phyloP scores from a whole-genome alignment of 495 filamentous ascomycete species.

The Alectoria sarmentosa region DNA sequence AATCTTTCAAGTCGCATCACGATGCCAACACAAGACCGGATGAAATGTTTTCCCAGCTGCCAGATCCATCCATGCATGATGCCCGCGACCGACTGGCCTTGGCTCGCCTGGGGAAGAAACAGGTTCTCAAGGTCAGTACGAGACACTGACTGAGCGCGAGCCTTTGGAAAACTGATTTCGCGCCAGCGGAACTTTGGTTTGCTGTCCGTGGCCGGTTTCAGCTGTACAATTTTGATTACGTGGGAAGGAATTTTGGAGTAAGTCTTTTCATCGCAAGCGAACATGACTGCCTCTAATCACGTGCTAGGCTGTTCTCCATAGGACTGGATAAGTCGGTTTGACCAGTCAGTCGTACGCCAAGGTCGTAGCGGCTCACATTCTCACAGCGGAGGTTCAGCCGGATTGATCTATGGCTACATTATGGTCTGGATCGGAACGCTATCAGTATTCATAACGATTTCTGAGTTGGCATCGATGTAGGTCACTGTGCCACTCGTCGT shows the following conservation, averaged over 20 bases:
- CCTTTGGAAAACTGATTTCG: too few relatives aligned
- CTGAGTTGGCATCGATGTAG: neutral
- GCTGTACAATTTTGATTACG: neutral
- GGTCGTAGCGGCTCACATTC: too few relatives aligned
- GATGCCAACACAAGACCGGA: too few relatives aligned
- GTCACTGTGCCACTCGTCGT: neutral
- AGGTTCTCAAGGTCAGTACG: neutral
- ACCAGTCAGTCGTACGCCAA: too few relatives aligned
- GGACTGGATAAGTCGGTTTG: neutral
- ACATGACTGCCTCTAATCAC: too few relatives aligned
- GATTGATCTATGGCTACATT: conserved; percentile 44
- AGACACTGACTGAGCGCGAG: neutral
- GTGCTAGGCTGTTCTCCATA: neutral
- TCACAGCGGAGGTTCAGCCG: conserved; percentile 38
- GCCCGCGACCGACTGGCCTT: too few relatives aligned
- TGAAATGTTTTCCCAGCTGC: too few relatives aligned
- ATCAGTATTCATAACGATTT: neutral
- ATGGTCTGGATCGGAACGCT: conserved; percentile 41
- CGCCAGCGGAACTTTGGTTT: conserved; percentile 7
- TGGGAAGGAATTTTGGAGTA: neutral
- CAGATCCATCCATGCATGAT: too few relatives aligned
- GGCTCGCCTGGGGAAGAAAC: conserved; percentile 2
- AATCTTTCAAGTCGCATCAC: too few relatives aligned
- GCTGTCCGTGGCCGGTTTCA: conserved; percentile 2
- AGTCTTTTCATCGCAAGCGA: neutral